Evolutionary conservation across 805 yeast genomes (phyloP).

Genomic region (Yarrowia bubula): DNA sequence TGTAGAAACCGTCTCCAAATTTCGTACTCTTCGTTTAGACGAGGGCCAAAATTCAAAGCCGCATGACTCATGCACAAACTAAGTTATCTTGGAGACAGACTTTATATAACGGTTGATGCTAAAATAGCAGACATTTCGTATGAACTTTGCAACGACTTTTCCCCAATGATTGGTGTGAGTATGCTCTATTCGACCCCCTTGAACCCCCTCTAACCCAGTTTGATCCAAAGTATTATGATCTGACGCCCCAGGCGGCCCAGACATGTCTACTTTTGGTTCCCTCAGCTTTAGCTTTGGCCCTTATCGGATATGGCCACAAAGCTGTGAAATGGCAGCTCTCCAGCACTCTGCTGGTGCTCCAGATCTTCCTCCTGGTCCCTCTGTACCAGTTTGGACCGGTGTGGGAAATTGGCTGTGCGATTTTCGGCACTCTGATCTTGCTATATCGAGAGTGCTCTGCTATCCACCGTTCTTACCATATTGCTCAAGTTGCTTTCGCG

Average conservation of each 20-base stretch:
- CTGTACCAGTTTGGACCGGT: conserved; percentile 2
- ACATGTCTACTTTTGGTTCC: conserved; percentile 19
- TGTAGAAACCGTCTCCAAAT: background rate
- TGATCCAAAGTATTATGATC: conserved; percentile 16
- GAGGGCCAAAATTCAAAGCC: background rate
- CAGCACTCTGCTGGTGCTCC: background rate
- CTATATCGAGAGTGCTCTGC: conserved; percentile 7
- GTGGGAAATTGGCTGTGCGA: background rate
- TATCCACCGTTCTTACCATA: conserved; percentile 3
- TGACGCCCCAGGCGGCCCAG: conserved; percentile 19
- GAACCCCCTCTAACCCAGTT: conserved; percentile 4
- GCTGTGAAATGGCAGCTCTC: conserved; percentile 5
- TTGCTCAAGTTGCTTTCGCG: background rate
- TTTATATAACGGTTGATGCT: conserved; percentile 7
- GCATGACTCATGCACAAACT: background rate
- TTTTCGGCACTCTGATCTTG: background rate
- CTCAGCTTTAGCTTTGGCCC: background rate
- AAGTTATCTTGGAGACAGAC: background rate
- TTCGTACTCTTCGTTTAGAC: background rate
- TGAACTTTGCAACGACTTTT: background rate
- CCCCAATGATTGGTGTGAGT: conserved; percentile 12
- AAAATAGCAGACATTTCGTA: background rate
- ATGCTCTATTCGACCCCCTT: background rate
- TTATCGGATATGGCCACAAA: conserved; percentile 2
- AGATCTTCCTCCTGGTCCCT: background rate